Evolutionary conservation across 2,329 filamentous ascomycete genomes (phyloP).

Genomic region (Penicillium thymicola): DNA sequence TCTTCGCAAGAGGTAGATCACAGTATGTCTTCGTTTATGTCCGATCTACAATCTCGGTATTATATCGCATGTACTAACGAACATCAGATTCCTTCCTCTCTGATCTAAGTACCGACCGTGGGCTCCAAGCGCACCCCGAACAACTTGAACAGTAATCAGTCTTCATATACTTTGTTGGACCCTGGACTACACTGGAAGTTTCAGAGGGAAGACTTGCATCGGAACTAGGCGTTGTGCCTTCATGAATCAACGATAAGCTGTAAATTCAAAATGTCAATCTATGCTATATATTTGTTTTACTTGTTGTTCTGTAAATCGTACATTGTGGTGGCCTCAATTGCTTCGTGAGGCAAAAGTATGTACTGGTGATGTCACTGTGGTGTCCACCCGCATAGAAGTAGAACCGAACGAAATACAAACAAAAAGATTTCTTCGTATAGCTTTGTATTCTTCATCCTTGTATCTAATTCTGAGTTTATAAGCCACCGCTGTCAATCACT

Average conservation of each 20-base stretch:
- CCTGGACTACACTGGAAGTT: neutral
- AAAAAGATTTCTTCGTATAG: neutral
- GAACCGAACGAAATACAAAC: neutral
- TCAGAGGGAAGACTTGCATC: neutral
- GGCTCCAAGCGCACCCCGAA: slow-evolving; percentile 4
- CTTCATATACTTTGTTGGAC: neutral
- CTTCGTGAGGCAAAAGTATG: neutral
- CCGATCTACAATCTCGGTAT: neutral
- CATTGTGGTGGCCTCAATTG: too few species aligned
- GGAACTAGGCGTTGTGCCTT: neutral
- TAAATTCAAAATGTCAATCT: neutral
- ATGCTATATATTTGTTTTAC: too few species aligned
- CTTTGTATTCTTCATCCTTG: neutral
- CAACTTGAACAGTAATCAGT: neutral
- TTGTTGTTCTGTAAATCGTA: neutral
- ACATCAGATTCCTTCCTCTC: neutral
- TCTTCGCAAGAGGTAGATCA: slow-evolving; percentile 10
- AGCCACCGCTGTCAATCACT: neutral
- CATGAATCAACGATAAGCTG: neutral
- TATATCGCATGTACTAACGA: neutral
- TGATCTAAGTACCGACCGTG: slow-evolving; percentile 5
- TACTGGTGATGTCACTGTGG: neutral
- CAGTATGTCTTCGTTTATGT: slow-evolving; percentile 2
- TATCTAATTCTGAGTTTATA: neutral
- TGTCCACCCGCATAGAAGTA: neutral